These are phyloP conservation scores for Amanita polypyramis DNA, from an alignment of 768 basidiomycete species.

Conservation along the genomic window DNA sequence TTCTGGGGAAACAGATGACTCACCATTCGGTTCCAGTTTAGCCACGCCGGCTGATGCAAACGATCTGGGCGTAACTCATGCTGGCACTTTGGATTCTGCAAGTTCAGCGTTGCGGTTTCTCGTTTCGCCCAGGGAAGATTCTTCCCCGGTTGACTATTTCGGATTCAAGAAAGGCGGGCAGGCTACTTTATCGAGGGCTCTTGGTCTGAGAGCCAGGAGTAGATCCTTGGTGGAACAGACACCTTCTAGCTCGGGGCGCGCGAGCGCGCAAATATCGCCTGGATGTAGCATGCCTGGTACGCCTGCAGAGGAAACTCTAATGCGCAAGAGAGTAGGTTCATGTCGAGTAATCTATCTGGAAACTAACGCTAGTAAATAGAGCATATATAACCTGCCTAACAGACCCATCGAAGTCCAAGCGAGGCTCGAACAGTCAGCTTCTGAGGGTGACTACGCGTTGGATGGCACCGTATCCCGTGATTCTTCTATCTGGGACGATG, in stretches of 20 bases:
- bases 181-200: not conserved
- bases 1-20: conserved; percentile 30
- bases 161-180: conserved; percentile 1
- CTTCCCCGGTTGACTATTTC: conserved; percentile 1
- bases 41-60: conserved; percentile 27
- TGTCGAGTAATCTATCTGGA: not conserved
- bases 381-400: conserved; percentile 3
- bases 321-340: not conserved
- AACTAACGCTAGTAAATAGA: not conserved
- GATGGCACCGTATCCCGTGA: too few species aligned
- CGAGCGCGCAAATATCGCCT: not conserved
- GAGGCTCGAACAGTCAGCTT: not conserved
- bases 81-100: conserved; percentile 9
- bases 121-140: not conserved
- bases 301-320: not conserved
- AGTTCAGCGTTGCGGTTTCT: conserved; percentile 2
- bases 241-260: not conserved
- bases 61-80: conserved; percentile 3
- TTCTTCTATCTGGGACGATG: not conserved
- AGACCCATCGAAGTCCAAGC: not conserved
- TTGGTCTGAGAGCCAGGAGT: not conserved
- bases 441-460: not conserved
- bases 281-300: not conserved
- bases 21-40: conserved; percentile 29
- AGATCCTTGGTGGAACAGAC: not conserved